Evolutionary conservation across 768 basidiomycete species (phyloP), one percentile per base, ranked within the genome.

Genomic region (Hericium erinaceus): DNA sequence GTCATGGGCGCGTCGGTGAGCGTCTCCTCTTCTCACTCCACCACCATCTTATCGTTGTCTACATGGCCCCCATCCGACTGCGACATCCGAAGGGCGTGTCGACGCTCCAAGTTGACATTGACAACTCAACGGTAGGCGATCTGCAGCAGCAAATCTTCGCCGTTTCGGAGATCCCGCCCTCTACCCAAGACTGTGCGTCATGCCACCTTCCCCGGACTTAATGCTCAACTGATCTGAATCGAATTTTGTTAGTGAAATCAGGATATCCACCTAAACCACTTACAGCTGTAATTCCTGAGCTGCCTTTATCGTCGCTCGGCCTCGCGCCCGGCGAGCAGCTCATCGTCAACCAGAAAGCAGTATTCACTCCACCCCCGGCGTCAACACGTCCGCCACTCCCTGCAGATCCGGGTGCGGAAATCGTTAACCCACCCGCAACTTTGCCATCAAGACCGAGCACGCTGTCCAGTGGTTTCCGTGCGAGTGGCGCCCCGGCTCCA

Each of bases 261-360:
- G 92, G 94, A 40, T 98, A 95, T 69, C 94, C 94, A 3, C 94
- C 92, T 0, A 80, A 77, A 46, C 64, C 81, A 1, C 76, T 97
- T 44, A 83, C 84, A 4, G 62, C 52, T 2, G 71, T 89, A 39
- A 74, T 89, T 37, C 86, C 89, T 3, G 84, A 87, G 59, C 78
- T 91, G 22, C 83, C 90, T 0, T 61, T 95, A 39, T 78, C 85
- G 0, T 85, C 87, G 39, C 79, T 98, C 28, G 90, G 89, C 13
- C 76, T 98, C 33, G 77, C 79, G 57, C 68, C 74, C 15, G 91
- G 93, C 2, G 95, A 98, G 55, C 92, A 93, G 72, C 77, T 98
- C 60, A 88, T 95, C 64, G 89, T 97, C 48, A 83, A 76, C 53
- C 72, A 74, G 54, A 74, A 66, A 39, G 59, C 62, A 18, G 76